These are phyloP conservation scores for Passalora sequoiae DNA, from an alignment of 2,329 filamentous ascomycete species.

Conservation along the genomic window DNA sequence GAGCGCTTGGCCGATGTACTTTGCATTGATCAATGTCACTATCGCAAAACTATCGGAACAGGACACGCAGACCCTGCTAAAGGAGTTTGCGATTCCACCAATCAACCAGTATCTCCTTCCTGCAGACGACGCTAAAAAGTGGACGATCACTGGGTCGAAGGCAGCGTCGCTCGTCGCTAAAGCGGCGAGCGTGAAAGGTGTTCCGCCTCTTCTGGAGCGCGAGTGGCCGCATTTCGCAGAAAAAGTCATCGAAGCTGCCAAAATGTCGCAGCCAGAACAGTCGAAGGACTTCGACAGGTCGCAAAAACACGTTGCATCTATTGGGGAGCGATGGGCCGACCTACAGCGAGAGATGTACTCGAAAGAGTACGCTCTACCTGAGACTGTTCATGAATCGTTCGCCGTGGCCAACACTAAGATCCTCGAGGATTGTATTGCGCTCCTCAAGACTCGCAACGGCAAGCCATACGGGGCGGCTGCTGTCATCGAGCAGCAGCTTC, in stretches of 20 bases:
- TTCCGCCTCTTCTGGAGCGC: slow-evolving; percentile 39
- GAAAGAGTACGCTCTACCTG: slow-evolving; percentile 23
- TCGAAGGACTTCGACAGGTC: slow-evolving; percentile 71
- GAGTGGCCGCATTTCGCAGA: slow-evolving; percentile 62
- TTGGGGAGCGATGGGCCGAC: slow-evolving; percentile 60
- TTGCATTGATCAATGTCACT: slow-evolving; percentile 52
- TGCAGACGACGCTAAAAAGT: slow-evolving; percentile 42
- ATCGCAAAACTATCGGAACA: slow-evolving; percentile 35
- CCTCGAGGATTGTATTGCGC: slow-evolving; percentile 46
- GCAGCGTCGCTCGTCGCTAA: slow-evolving; percentile 40
- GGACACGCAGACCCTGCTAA: slow-evolving; percentile 43
- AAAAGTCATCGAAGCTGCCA: slow-evolving; percentile 61
- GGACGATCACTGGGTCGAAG: slow-evolving; percentile 47
- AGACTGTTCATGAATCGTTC: slow-evolving; percentile 22
- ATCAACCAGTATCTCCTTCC: slow-evolving; percentile 51
- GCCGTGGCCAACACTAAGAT: slow-evolving; percentile 39
- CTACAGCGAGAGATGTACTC: slow-evolving; percentile 44
- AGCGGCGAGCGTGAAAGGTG: slow-evolving; percentile 17
- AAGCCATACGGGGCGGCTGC: slow-evolving; percentile 63
- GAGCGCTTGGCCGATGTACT: slow-evolving; percentile 70
- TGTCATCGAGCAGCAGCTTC: slow-evolving; percentile 51
- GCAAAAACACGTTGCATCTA: slow-evolving; percentile 61
- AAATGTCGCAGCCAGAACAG: slow-evolving; percentile 72
- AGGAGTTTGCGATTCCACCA: slow-evolving; percentile 48
- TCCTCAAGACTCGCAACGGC: slow-evolving; percentile 53